These are phyloP conservation scores for Litsea cubeba DNA, from an alignment of 164 flowering plant species.

Conservation along the genomic window DNA sequence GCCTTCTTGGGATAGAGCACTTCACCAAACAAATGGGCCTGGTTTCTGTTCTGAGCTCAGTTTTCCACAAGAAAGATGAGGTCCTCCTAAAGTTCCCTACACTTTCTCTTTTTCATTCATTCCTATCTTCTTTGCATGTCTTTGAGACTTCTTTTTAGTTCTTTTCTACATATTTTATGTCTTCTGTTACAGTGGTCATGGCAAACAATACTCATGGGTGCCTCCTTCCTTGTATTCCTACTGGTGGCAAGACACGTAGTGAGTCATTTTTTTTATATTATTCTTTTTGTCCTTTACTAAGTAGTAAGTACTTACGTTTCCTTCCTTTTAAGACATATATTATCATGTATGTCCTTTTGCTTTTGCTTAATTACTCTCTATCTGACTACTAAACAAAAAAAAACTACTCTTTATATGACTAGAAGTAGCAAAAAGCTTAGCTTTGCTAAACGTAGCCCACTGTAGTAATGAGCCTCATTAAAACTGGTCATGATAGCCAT, in stretches of 20 bases:
- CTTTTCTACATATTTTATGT: background rate
- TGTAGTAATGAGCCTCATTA: too few relatives aligned
- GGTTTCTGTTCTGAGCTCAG: slow-evolving; percentile 76
- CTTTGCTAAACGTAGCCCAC: too few relatives aligned
- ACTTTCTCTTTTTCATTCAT: too few relatives aligned
- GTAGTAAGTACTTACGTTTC: too few relatives aligned
- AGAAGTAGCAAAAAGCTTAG: too few relatives aligned
- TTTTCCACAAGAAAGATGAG: slow-evolving; percentile 64
- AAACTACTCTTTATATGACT: too few relatives aligned
- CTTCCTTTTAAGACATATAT: background rate
- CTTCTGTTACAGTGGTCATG: slow-evolving; percentile 86
- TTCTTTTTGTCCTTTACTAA: background rate
- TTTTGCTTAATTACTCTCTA: background rate
- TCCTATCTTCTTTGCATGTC: background rate
- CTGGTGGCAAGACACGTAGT: slow-evolving; percentile 56
- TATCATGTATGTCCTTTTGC: background rate
- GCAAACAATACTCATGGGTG: slow-evolving; percentile 89
- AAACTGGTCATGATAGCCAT: too few relatives aligned
- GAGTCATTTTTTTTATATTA: slow-evolving; percentile 4
- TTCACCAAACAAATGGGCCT: slow-evolving; percentile 84
- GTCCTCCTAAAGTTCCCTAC: slow-evolving; percentile 21
- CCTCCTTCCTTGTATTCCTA: slow-evolving; percentile 67
- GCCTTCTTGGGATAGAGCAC: slow-evolving; percentile 79
- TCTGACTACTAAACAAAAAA: too few relatives aligned
- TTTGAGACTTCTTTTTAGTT: too few relatives aligned